Conservation (phyloP, 768 basidiomycete genomes). For the Boletus huronensis region DNA sequence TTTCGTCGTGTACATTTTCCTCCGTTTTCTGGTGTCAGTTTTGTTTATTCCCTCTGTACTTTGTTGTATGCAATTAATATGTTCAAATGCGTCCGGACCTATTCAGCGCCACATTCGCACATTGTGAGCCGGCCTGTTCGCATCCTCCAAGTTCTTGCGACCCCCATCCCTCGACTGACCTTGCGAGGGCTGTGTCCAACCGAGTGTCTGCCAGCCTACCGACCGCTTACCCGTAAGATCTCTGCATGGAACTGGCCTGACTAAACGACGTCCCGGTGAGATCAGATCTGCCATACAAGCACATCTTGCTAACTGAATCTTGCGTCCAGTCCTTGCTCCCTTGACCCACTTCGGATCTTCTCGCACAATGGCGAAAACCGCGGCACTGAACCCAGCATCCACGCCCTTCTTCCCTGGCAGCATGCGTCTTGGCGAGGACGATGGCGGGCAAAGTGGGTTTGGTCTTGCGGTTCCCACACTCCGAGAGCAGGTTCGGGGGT, state of each 20-base stretch:
- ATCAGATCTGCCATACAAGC: slow-evolving; percentile 1
- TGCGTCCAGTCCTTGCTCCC: slow-evolving; percentile 26
- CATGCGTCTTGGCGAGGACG: slow-evolving; percentile 55
- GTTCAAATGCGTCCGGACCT: not conserved
- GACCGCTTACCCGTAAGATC: not conserved
- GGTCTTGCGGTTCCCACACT: slow-evolving; percentile 46
- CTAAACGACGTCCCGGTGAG: slow-evolving; percentile 21
- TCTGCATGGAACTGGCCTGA: slow-evolving; percentile 32
- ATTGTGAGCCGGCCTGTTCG: slow-evolving; percentile 18
- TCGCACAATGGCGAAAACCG: slow-evolving; percentile 66
- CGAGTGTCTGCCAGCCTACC: not conserved
- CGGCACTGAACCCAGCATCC: slow-evolving; percentile 75
- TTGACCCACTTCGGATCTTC: slow-evolving; percentile 10
- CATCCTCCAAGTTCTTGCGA: slow-evolving; percentile 13
- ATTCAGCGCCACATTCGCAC: slow-evolving; percentile 24
- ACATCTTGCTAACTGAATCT: slow-evolving; percentile 3
- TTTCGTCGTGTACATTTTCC: not conserved
- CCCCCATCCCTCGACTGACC: slow-evolving; percentile 6
- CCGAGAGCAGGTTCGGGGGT: slow-evolving; percentile 43
- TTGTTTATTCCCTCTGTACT: not conserved
- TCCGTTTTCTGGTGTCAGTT: not conserved
- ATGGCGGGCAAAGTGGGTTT: slow-evolving; percentile 39
- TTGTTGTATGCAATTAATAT: slow-evolving; percentile 9
- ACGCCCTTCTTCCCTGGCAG: slow-evolving; percentile 79
- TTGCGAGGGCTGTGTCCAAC: slow-evolving; percentile 7